Evolutionary conservation across 1,284 basidiomycete species (phyloP), one percentile per base, ranked within the genome.

Genomic region (Neonothopanus nambi): DNA sequence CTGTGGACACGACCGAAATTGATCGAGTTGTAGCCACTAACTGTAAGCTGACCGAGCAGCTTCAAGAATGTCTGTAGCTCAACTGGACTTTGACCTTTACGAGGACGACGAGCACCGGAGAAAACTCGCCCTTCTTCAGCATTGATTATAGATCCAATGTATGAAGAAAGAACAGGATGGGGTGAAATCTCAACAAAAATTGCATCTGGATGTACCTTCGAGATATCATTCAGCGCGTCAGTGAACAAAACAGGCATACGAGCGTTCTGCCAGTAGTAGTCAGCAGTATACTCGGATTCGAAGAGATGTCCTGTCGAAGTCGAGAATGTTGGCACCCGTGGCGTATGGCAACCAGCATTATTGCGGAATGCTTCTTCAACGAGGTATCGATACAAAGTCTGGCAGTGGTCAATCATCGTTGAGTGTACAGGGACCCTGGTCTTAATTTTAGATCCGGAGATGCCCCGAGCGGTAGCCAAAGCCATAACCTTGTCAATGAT

Each of bases 371-470:
- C 58, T 1, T 63, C 63, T 0, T 45, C 51, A 1, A 71, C 54
- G 0, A 52, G 44, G 21, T 26, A 12, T 17, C 47, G 17, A 53
- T 66, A 74, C 17, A 63, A 48, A 0, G 51, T 45, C 30, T 58
- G 40, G 48, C 71, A 73, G 2, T 58, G 39, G 8, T 69, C 67
- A 67, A 75, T 69, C 28, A 70, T 55, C 1, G 55, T 48, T 0
- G 67, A 70, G 57, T 75, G 74, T 1, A 71, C 67, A 3, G 73
- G 64, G 9, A 70, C 60, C 1, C 57, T 51, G 3, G 69, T 71
- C 1, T 63, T 61, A 28, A 76, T 55, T 45, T 63, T 63, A 3
- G 60, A 56, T 0, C 68, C 72, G 23, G 65, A 64, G 40, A 72
- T 53, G 5, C 68, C 67, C 9, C 55, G 52, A 8, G 43, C 26